A percentile compares a stretch with the other conserved stretches of the same genome.
phyloP scores from a whole-genome alignment of 306 rosid genomes.

The Purshia tridentata region DNA sequence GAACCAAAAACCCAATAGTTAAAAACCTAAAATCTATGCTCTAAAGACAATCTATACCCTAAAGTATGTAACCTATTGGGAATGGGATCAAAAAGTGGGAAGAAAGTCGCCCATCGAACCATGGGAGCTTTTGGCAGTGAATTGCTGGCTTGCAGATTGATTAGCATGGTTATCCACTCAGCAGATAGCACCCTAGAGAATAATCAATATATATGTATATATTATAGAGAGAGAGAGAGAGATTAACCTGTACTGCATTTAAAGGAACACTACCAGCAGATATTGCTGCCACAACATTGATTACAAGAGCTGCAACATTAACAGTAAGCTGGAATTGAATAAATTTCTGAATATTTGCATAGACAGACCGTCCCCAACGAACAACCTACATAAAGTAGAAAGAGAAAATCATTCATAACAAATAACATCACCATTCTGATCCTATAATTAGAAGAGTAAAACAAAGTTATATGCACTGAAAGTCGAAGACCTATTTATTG shows the following conservation, averaged over 20 bases:
- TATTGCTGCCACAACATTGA: conserved; percentile 91
- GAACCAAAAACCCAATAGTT: neutral
- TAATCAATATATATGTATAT: neutral
- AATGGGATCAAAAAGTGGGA: too few species aligned
- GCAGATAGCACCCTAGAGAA: too few species aligned
- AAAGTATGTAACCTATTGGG: too few species aligned
- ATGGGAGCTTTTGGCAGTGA: too few species aligned
- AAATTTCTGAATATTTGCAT: conserved; percentile 96
- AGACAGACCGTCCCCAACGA: conserved; percentile 99
- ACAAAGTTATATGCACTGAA: neutral
- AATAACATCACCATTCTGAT: neutral
- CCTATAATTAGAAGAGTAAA: neutral
- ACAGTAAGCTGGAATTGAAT: conserved; percentile 98
- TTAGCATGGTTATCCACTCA: too few species aligned
- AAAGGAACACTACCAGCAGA: conserved; percentile 81
- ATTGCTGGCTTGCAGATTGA: too few species aligned
- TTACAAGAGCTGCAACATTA: conserved; percentile 93
- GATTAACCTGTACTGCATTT: conserved; percentile 84
- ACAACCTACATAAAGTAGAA: conserved; percentile 64
- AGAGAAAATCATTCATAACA: conserved; percentile 18
- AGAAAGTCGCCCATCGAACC: too few species aligned
- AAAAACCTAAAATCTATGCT: too few species aligned
- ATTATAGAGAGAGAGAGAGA: neutral
- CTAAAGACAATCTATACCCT: too few species aligned
- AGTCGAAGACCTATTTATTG: neutral